A percentile compares a stretch with the other conserved stretches of the same genome.
phyloP scores from a whole-genome alignment of 352 stramenopile species.

The Phytophthora boehmeriae region DNA sequence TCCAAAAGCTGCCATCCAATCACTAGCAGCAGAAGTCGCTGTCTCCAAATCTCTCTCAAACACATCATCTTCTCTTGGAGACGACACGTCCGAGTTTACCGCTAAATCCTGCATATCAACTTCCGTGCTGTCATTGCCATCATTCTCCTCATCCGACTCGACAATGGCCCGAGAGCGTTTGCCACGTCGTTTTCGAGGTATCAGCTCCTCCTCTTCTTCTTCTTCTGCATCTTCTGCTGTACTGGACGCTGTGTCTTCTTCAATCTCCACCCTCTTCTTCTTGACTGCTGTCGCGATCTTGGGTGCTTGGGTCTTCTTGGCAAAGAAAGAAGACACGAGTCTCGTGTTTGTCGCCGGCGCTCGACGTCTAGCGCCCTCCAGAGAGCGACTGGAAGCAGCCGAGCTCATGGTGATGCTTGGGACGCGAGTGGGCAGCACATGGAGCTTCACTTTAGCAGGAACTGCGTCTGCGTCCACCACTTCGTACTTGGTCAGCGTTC shows the following conservation, averaged over 20 bases:
- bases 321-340: conserved; percentile 54
- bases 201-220: conserved; percentile 53
- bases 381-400: conserved; percentile 19
- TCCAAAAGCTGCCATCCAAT: conserved; percentile 73
- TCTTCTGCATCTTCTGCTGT: conserved; percentile 41
- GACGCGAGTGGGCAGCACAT: conserved; percentile 37
- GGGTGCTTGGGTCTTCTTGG: conserved; percentile 13
- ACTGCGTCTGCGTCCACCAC: conserved; percentile 58
- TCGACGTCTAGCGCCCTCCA: background rate
- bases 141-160: conserved; percentile 64
- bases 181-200: conserved; percentile 41
- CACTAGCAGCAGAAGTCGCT: conserved; percentile 37
- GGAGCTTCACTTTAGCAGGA: conserved; percentile 28
- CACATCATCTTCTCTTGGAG: conserved; percentile 31
- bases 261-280: conserved; percentile 2
- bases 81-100: conserved; percentile 57
- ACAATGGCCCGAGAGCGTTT: conserved; percentile 70
- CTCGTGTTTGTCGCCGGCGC: background rate
- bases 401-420: conserved; percentile 41
- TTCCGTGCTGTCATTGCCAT: conserved; percentile 12
- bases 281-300: conserved; percentile 8
- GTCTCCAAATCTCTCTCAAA: conserved; percentile 33
- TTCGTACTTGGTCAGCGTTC: conserved; percentile 86
- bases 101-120: conserved; percentile 23
- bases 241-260: conserved; percentile 44